Percentiles rank a stretch among this genome's conserved stretches.
These are phyloP conservation scores for Melocanna baccifera DNA, from an alignment of 176 grass and related monocot genomes.

Conservation along the genomic window DNA sequence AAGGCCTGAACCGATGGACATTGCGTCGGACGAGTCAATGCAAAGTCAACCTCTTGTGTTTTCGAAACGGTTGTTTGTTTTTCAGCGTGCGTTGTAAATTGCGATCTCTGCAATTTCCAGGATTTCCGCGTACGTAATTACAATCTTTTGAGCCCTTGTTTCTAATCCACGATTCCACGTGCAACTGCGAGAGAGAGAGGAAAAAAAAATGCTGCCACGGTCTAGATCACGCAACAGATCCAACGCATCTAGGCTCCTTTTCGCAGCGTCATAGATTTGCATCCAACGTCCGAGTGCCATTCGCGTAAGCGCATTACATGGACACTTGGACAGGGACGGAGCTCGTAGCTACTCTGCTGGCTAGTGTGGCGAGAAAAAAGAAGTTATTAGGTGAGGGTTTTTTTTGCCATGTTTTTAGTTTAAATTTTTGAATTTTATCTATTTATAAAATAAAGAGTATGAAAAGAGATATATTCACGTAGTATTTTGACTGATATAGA, in stretches of 20 bases:
- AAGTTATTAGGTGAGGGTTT: too few species aligned
- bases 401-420: too few species aligned
- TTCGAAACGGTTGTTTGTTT: background rate
- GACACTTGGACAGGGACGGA: conserved; percentile 17
- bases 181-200: too few species aligned
- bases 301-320: conserved; percentile 50
- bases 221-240: background rate
- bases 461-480: too few species aligned
- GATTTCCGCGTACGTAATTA: background rate
- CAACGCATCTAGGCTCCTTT: conserved; percentile 31
- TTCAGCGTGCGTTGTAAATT: background rate
- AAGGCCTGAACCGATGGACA: background rate
- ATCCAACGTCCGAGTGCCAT: conserved; percentile 10
- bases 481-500: too few species aligned
- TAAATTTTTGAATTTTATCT: too few species aligned
- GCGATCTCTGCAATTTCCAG: background rate
- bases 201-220: too few species aligned
- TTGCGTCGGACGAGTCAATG: background rate
- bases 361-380: background rate
- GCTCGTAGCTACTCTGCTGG: background rate
- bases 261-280: conserved; percentile 16
- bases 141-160: background rate
- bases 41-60: background rate
- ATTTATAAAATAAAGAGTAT: too few species aligned
- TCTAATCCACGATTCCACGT: background rate